phyloP scores from a whole-genome alignment of 495 filamentous ascomycete species.

The Aspergillus funiculosus region DNA sequence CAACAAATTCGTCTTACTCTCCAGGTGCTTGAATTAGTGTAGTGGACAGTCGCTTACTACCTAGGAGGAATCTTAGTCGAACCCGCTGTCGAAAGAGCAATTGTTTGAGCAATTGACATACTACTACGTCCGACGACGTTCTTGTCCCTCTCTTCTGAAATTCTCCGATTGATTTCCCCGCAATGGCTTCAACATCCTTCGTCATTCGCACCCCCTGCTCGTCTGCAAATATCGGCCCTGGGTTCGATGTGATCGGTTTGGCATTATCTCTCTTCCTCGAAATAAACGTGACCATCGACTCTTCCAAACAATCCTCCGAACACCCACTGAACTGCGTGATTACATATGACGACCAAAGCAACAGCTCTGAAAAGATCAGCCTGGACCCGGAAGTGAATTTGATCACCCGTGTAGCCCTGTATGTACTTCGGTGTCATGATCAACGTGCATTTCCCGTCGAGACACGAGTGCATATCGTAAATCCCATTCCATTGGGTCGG shows the following conservation, averaged over 20 bases:
- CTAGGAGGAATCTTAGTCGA: background rate
- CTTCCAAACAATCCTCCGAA: conserved; percentile 43
- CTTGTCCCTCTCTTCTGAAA: background rate
- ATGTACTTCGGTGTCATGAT: conserved; percentile 86
- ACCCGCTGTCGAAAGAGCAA: background rate
- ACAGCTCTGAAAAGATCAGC: conserved; percentile 66
- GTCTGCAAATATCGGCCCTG: conserved; percentile 91
- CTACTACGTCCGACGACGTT: background rate
- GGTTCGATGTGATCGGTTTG: conserved; percentile 95
- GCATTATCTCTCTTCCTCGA: conserved; percentile 88
- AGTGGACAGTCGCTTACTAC: background rate
- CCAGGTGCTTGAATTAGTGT: background rate
- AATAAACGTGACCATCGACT: conserved; percentile 65
- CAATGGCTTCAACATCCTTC: conserved; percentile 45
- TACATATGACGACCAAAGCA: conserved; percentile 79
- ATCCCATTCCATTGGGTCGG: conserved; percentile 85
- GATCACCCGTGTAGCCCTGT: conserved; percentile 84
- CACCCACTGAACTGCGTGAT: conserved; percentile 77
- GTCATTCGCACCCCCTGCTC: conserved; percentile 72
- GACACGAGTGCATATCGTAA: conserved; percentile 88
- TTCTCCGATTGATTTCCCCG: background rate
- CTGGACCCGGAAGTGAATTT: conserved; percentile 77
- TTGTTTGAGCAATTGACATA: background rate
- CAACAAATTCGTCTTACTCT: background rate
- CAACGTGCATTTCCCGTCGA: conserved; percentile 72